Evolutionary conservation across 2,329 filamentous ascomycete genomes (phyloP).

Genomic region (Helotiales sp.): DNA sequence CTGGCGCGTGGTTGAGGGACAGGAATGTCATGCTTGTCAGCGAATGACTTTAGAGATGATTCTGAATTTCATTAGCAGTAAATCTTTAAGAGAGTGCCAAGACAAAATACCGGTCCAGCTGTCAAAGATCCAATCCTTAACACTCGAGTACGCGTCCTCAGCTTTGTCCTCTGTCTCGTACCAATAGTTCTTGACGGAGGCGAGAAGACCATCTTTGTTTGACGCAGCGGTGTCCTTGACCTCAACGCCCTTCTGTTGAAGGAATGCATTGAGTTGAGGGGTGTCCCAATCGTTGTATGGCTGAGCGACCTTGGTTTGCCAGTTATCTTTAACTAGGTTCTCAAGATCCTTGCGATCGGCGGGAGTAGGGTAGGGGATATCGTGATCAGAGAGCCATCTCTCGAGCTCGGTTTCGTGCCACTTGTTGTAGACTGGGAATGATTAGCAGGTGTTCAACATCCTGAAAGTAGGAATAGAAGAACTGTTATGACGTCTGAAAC

Average conservation of each 20-base stretch:
- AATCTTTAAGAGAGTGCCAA: background rate
- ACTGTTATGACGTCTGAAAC: conserved; percentile 1
- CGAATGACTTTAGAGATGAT: conserved; percentile 89
- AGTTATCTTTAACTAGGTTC: conserved; percentile 84
- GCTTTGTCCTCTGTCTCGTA: conserved; percentile 78
- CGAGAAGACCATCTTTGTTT: conserved; percentile 67
- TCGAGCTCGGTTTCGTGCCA: conserved; percentile 99
- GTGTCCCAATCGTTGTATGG: conserved; percentile 80
- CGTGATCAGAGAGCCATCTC: conserved; percentile 91
- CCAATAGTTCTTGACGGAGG: conserved; percentile 72
- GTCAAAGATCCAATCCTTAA: conserved; percentile 92
- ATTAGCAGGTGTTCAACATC: conserved; percentile 23
- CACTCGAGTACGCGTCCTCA: conserved; percentile 67
- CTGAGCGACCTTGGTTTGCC: conserved; percentile 73
- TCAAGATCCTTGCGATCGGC: conserved; percentile 95
- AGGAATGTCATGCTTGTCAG: conserved; percentile 81
- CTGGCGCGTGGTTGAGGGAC: conserved; percentile 85
- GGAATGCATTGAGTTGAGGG: conserved; percentile 65
- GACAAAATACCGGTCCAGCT: conserved; percentile 23
- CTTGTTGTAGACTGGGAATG: conserved; percentile 82
- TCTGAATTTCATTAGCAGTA: conserved; percentile 56
- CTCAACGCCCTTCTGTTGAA: conserved; percentile 70
- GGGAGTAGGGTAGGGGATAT: conserved; percentile 85
- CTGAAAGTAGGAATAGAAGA: background rate
- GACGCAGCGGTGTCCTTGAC: conserved; percentile 65